A percentile compares a stretch with the other conserved stretches of the same genome.
Conservation (phyloP, 371 early-diverging fungal genomes). For the Batkoa obscura region DNA sequence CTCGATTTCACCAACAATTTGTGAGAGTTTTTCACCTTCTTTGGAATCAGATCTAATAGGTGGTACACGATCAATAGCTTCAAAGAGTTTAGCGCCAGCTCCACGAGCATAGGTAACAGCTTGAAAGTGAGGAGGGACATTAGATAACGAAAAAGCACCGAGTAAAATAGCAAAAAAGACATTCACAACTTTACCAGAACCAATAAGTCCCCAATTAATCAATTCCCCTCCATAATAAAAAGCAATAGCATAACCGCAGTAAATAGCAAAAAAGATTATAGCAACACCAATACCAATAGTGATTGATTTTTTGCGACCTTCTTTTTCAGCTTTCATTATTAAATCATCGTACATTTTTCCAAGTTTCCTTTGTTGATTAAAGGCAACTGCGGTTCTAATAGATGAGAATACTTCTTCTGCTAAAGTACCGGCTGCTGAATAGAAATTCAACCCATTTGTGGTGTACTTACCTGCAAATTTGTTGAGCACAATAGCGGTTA, state of each 20-base stretch:
- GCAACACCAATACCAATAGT: slow-evolving; percentile 34
- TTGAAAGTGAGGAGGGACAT: slow-evolving; percentile 33
- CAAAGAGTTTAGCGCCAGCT: slow-evolving; percentile 48
- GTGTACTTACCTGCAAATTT: slow-evolving; percentile 36
- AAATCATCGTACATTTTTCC: slow-evolving; percentile 29
- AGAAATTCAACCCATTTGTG: slow-evolving; percentile 15
- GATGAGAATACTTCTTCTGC: slow-evolving; percentile 69
- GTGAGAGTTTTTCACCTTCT: slow-evolving; percentile 25
- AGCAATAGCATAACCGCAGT: slow-evolving; percentile 40
- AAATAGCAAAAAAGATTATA: slow-evolving; percentile 39
- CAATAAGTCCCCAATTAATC: slow-evolving; percentile 21
- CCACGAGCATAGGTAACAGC: slow-evolving; percentile 40
- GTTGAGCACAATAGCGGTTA: slow-evolving; percentile 11
- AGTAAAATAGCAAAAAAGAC: slow-evolving; percentile 39
- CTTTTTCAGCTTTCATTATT: slow-evolving; percentile 23
- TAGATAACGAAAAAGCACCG: slow-evolving; percentile 20
- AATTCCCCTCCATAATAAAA: slow-evolving; percentile 60
- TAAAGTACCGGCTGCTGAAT: slow-evolving; percentile 55
- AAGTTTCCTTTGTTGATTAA: slow-evolving; percentile 53
- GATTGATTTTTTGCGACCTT: slow-evolving; percentile 22
- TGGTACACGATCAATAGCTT: slow-evolving; percentile 54
- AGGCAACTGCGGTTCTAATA: slow-evolving; percentile 73
- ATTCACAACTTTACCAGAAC: slow-evolving; percentile 25
- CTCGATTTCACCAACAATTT: slow-evolving; percentile 39
- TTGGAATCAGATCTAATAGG: slow-evolving; percentile 33